A percentile compares a stretch with the other conserved stretches of the same genome.
phyloP scores from a whole-genome alignment of 768 basidiomycete species.

The Tylopilus vinaceipallidus region DNA sequence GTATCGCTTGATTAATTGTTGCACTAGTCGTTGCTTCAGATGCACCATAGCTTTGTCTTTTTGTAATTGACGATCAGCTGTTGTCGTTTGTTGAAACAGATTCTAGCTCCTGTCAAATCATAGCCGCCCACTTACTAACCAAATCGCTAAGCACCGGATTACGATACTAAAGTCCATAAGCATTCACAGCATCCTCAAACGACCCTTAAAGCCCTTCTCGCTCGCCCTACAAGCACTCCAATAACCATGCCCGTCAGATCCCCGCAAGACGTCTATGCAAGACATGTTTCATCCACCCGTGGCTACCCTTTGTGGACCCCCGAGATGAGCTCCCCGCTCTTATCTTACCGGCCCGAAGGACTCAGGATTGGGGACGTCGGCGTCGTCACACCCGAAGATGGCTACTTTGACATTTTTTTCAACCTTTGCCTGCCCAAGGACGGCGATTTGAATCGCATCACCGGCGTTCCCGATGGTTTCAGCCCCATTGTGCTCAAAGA shows the following conservation, averaged over 20 bases:
- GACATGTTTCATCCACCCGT: conserved; percentile 22
- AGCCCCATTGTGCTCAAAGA: conserved; percentile 21
- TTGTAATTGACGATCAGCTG: neutral
- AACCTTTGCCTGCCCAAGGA: conserved; percentile 37
- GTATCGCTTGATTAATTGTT: conserved; percentile 1
- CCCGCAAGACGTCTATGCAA: conserved; percentile 26
- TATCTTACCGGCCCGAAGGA: conserved; percentile 28
- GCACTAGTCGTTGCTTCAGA: conserved; percentile 6
- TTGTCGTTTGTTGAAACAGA: conserved; percentile 9
- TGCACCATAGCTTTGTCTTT: conserved; percentile 16
- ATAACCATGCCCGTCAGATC: conserved; percentile 22
- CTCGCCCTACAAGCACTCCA: neutral
- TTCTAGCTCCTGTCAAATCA: too few relatives aligned
- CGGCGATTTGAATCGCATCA: conserved; percentile 16
- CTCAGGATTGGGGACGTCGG: conserved; percentile 41
- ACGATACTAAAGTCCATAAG: too few relatives aligned
- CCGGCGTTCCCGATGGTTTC: conserved; percentile 31
- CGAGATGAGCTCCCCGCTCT: conserved; percentile 26
- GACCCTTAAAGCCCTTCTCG: neutral
- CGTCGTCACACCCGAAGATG: conserved; percentile 32
- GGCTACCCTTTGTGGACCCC: conserved; percentile 40
- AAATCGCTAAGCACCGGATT: conserved; percentile 11
- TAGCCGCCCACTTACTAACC: conserved; percentile 10
- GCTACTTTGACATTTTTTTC: conserved; percentile 39
- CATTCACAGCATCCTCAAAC: conserved; percentile 11